Percentiles rank a stretch among this genome's conserved stretches.
These are phyloP conservation scores for Auxenochlorella pyrenoidosa DNA, from an alignment of 139 green algal genomes.

Conservation along the genomic window DNA sequence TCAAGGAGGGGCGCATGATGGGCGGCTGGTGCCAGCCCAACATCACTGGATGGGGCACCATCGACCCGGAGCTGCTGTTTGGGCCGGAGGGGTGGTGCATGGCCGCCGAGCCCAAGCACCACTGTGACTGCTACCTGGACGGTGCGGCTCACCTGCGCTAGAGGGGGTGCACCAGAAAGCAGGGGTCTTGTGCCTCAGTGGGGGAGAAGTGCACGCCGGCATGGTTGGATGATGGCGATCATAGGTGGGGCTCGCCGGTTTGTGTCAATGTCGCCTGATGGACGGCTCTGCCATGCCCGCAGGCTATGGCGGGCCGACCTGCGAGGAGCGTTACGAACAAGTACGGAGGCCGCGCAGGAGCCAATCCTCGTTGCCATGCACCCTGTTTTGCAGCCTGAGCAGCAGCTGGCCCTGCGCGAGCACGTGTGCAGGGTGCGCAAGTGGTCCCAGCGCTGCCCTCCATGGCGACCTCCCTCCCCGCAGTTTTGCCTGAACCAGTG, in stretches of 20 bases:
- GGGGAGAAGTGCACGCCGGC: too few relatives aligned
- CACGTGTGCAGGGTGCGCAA: too few relatives aligned
- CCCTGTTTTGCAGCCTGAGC: too few relatives aligned
- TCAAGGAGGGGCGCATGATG: constrained; percentile 1
- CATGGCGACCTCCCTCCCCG: constrained; percentile 17
- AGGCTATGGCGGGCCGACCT: neutral
- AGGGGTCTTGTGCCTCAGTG: too few relatives aligned
- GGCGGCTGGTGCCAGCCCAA: constrained; percentile 27
- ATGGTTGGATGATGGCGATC: too few relatives aligned
- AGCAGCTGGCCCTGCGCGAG: too few relatives aligned
- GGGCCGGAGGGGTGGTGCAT: constrained; percentile 61
- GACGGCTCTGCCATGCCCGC: neutral
- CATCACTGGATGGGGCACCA: neutral
- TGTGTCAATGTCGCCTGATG: too few relatives aligned
- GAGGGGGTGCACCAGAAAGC: too few relatives aligned
- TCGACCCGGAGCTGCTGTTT: constrained; percentile 43
- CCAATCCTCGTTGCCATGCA: too few relatives aligned
- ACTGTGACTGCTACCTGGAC: neutral
- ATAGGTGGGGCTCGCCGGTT: too few relatives aligned
- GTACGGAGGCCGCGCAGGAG: neutral
- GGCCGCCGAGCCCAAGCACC: constrained; percentile 21
- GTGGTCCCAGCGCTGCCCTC: too few relatives aligned
- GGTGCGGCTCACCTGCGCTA: neutral
- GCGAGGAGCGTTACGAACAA: constrained; percentile 18
- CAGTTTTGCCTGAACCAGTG: constrained; percentile 66